Evolutionary conservation across 2,329 filamentous ascomycete genomes (phyloP), one percentile per base, ranked within the genome.

Genomic region (Cladosporium sp.): DNA sequence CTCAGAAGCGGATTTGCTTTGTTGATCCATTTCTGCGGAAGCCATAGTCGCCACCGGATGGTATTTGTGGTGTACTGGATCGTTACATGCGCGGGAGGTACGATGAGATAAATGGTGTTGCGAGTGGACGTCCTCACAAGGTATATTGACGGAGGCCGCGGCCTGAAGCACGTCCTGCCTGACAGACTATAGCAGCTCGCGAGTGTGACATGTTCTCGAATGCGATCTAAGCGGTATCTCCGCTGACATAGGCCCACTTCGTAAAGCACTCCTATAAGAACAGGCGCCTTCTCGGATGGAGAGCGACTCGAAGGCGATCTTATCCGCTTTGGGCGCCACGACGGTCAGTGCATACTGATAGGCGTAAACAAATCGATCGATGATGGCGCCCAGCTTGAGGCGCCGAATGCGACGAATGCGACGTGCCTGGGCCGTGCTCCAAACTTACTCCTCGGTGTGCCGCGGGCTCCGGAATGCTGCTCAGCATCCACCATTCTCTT

Each of bases 191-290:
- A 45, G 2, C 20, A 25, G 28, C 1, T 32, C 12, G 34, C 9
- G n/a, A 10, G 19, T 36, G 47, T 13, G 12, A 20, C 44, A 19
- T 20, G 9, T 13, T n/a, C 45, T 19, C 32, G 47, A 50, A 50
- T 34, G 47, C 47, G 47, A 50, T 50, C 36, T 20, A 22, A 22
- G 47, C 47, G 47, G 20, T 50, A 50, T 24, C n/a, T 50, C 47
- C 47, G 47, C 24, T 13, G 3, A 15, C 17, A 8, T 10, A 17
- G 3, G 19, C 7, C 17, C 25, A 35, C n/a, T 10, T 28, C 42
- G 22, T 28, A 45, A n/a, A 25, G 42, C 42, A 28, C 42, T 9
- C 22, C 42, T 45, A 28, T 45, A 45, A 22, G 40, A 44, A 39
- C n/a, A 19, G 17, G 36, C 36, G 19, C 20, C 20, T 13, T 44